Conservation (phyloP, 176 grass and related monocot species). For the Ensete ventricosum region DNA sequence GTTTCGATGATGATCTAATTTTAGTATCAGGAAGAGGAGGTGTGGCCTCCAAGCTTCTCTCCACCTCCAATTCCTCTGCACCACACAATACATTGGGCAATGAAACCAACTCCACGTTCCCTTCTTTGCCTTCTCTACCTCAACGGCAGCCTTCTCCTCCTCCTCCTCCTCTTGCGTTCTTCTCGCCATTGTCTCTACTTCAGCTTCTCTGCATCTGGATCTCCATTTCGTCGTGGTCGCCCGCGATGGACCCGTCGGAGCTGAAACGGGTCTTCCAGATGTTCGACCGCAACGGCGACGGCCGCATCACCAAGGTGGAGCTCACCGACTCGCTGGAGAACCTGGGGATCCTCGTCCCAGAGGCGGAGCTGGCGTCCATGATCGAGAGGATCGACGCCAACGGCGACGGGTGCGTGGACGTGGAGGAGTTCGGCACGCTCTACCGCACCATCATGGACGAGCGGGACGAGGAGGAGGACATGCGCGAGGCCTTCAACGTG, state of each 20-base stretch:
- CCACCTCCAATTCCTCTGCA: background rate
- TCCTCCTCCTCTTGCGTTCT: background rate
- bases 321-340: background rate
- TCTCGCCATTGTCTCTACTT: background rate
- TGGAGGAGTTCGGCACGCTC: background rate
- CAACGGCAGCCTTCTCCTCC: background rate
- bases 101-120: background rate
- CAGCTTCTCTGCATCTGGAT: too few relatives aligned
- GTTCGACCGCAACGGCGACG: constrained; percentile 7
- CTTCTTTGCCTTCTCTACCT: background rate
- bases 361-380: background rate
- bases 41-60: background rate
- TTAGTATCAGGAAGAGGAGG: too few relatives aligned
- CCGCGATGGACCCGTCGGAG: background rate
- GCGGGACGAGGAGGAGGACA: background rate
- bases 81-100: background rate
- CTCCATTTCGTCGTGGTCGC: too few relatives aligned
- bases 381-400: background rate
- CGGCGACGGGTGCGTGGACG: constrained; percentile 1
- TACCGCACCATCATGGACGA: background rate
- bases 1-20: too few relatives aligned
- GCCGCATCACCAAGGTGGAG: background rate
- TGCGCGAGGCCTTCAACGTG: constrained; percentile 2
- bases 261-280: constrained; percentile 1
- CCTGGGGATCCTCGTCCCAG: background rate